Base-by-base conservation (phyloP, 2,329 filamentous ascomycete species). In the Cryphonectria radicalis region DNA sequence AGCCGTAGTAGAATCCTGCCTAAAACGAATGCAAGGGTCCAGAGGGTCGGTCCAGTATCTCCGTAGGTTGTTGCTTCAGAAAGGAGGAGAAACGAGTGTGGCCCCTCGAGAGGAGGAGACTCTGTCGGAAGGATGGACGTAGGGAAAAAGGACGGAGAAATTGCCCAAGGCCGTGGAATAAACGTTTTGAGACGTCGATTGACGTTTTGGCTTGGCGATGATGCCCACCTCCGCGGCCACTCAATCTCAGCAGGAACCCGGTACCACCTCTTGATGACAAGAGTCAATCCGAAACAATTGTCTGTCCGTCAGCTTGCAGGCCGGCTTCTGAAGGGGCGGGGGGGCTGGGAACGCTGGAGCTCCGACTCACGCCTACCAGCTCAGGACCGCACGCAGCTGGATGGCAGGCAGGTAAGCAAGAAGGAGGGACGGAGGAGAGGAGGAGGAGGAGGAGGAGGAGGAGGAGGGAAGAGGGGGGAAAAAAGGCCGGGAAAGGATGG, bases 321-420 rank as follows among this genome's bases (percentile, higher is more conserved):
- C 59, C 59, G n/a, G 28, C 59, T 40, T 40, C 59, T 62, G 59
- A 40, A 19, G 55, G 59, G 19, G 6, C 59, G 40, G 6, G 7
- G 59, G 59, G 59, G 22, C 35, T 62, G 35, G 59, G 35, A 62
- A 62, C 32, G n/a, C 59, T 37, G 59, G 32, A 40, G 59, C 59
- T 62, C 59, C 59, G 10, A 62, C 59, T 62, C 59, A 40, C 59
- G 59, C 35, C 59, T 62, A 40, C 59, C 59, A 62, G 59, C 59
- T 62, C 59, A 40, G 59, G 59, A 62, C 59, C 32, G 59, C 35
- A 62, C 59, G 35, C 59, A 40, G 59, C 32, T 40, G 22, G 59
- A 35, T 62, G 59, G 59, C 32, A 62, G 59, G 59, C 25, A n/a
- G 32, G 32, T n/a, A 25, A 19, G 32, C 13, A 40, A 35, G 59